A percentile compares a stretch with the other conserved stretches of the same genome.
Evolutionary conservation across 495 filamentous ascomycete species (phyloP).

Genomic region (Jackrogersella minutella): DNA sequence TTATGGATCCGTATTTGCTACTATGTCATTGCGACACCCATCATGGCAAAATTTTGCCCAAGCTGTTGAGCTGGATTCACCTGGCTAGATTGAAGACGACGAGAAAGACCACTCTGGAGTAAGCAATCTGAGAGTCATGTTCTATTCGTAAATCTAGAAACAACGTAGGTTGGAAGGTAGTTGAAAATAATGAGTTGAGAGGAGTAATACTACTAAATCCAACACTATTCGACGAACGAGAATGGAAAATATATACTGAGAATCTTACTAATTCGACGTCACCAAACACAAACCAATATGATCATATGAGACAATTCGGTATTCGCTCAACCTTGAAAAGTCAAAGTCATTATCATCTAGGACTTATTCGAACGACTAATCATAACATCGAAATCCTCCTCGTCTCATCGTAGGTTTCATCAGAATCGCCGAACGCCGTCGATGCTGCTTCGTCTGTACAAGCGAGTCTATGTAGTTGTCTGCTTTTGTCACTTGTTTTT

Average conservation of each 20-base stretch:
- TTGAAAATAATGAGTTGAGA: not conserved
- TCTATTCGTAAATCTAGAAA: too few relatives aligned
- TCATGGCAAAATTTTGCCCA: not conserved
- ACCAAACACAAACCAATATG: not conserved
- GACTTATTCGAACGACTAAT: not conserved
- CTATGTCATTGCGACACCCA: not conserved
- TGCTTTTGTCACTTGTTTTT: not conserved
- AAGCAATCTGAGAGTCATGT: too few relatives aligned
- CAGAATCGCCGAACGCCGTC: constrained; percentile 3
- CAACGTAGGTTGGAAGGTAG: constrained; percentile 10
- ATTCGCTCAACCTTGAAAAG: not conserved
- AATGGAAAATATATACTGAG: not conserved
- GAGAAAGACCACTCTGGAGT: too few relatives aligned
- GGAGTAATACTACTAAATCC: not conserved
- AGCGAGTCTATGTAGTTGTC: not conserved
- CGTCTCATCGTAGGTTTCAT: constrained; percentile 21
- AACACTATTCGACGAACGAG: not conserved
- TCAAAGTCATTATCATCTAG: not conserved
- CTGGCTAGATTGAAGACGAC: too few relatives aligned
- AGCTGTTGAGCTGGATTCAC: too few relatives aligned
- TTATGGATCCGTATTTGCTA: constrained; percentile 5
- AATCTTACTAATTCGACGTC: constrained; percentile 1
- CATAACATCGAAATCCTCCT: constrained; percentile 18
- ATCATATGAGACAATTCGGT: not conserved
- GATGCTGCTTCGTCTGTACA: not conserved